phyloP scores from a whole-genome alignment of 805 yeast species.

The Pichia heedii region DNA sequence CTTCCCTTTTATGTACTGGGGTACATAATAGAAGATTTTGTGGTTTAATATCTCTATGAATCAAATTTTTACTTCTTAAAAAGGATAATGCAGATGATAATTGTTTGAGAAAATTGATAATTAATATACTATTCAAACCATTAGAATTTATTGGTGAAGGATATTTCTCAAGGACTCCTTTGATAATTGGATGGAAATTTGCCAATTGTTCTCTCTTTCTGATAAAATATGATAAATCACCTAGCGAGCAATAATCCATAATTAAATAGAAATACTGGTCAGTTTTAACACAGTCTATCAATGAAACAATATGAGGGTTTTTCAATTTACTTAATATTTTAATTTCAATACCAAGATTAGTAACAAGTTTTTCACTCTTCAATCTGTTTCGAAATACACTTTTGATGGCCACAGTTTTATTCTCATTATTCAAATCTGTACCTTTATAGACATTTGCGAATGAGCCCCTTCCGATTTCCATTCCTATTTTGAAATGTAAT shows the following conservation, averaged over 20 bases:
- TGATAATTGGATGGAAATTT: slow-evolving; percentile 68
- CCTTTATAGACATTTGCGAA: slow-evolving; percentile 96
- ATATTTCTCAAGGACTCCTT: slow-evolving; percentile 65
- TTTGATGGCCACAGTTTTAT: slow-evolving; percentile 75
- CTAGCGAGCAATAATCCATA: slow-evolving; percentile 95
- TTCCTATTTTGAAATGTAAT: slow-evolving; percentile 52
- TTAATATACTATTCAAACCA: slow-evolving; percentile 73
- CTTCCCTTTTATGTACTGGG: slow-evolving; percentile 57
- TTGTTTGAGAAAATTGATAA: slow-evolving; percentile 79
- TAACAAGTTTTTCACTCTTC: slow-evolving; percentile 77
- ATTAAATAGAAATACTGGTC: slow-evolving; percentile 70
- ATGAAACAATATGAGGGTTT: slow-evolving; percentile 87
- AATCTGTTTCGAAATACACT: slow-evolving; percentile 76
- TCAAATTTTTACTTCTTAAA: slow-evolving; percentile 72
- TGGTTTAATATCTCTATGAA: slow-evolving; percentile 94
- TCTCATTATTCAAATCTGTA: slow-evolving; percentile 36
- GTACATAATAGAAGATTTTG: slow-evolving; percentile 80
- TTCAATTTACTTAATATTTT: slow-evolving; percentile 77
- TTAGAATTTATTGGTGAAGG: slow-evolving; percentile 71
- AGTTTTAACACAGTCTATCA: slow-evolving; percentile 77
- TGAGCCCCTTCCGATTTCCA: slow-evolving; percentile 90
- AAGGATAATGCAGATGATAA: slow-evolving; percentile 77
- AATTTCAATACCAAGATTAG: slow-evolving; percentile 88
- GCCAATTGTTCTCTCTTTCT: slow-evolving; percentile 64
- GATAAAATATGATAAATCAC: slow-evolving; percentile 85